Evolutionary conservation across 1,139 yeast genomes (phyloP).

Genomic region (Williopsis jadinii): DNA sequence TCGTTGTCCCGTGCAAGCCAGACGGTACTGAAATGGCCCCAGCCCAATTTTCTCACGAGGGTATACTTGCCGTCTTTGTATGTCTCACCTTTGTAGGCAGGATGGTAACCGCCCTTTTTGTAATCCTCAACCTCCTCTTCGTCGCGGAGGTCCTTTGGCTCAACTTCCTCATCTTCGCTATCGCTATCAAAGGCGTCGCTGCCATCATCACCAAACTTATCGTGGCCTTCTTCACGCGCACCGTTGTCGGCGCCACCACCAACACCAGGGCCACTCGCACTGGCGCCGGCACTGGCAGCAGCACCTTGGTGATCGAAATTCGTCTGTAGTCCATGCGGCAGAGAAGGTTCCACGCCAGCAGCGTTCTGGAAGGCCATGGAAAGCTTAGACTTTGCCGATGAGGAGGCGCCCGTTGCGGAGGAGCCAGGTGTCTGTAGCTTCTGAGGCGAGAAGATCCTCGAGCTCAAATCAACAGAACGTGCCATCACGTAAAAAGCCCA

Average conservation of each 20-base stretch:
- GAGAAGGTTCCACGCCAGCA: constrained; percentile 1
- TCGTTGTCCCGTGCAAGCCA: constrained; percentile 64
- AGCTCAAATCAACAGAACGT: constrained; percentile 2
- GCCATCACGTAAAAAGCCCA: neutral
- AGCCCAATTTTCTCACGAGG: constrained; percentile 63
- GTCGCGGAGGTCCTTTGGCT: constrained; percentile 34
- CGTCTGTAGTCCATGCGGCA: neutral
- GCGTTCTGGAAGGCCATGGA: constrained; percentile 11
- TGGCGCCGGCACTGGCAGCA: neutral
- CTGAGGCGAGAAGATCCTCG: constrained; percentile 3
- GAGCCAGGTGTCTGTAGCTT: neutral
- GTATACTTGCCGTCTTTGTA: constrained; percentile 54
- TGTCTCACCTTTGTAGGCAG: constrained; percentile 64
- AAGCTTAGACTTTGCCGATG: constrained; percentile 8
- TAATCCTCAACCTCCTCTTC: constrained; percentile 68
- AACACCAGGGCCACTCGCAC: constrained; percentile 2
- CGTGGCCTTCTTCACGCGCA: neutral
- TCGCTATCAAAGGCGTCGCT: constrained; percentile 2
- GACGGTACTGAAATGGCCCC: constrained; percentile 81
- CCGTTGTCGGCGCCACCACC: neutral
- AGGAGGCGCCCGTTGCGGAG: neutral
- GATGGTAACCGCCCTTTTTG: constrained; percentile 73
- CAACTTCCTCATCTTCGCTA: constrained; percentile 29
- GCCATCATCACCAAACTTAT: neutral
- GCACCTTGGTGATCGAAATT: neutral